phyloP scores from a whole-genome alignment of 2,329 filamentous ascomycete genomes.

The Aureobasidium sp. region DNA sequence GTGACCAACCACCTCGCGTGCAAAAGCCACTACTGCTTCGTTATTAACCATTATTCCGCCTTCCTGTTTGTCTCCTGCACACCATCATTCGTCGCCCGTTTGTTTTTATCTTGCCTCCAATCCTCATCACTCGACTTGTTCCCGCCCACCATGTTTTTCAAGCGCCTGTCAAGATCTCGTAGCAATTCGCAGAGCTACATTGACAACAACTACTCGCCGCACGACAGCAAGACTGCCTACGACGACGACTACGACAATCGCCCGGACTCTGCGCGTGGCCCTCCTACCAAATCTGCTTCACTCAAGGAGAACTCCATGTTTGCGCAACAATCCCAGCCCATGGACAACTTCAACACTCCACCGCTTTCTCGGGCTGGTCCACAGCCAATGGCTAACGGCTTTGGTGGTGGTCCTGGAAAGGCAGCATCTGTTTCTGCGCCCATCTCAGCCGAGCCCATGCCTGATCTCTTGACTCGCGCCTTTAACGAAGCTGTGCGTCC shows the following conservation, averaged over 20 bases:
- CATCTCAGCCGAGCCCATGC: constrained; percentile 36
- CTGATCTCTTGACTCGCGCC: constrained; percentile 45
- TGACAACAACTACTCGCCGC: constrained; percentile 39
- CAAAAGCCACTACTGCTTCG: constrained; percentile 12
- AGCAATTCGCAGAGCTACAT: constrained; percentile 44
- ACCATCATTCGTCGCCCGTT: neutral
- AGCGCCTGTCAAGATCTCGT: constrained; percentile 38
- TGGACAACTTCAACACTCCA: constrained; percentile 17
- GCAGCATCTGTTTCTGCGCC: neutral
- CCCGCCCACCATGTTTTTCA: constrained; percentile 40
- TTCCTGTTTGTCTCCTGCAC: constrained; percentile 8
- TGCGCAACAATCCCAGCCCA: constrained; percentile 23
- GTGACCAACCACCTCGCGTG: constrained; percentile 13
- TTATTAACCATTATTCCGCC: constrained; percentile 10
- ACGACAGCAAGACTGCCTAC: constrained; percentile 38
- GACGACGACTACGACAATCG: constrained; percentile 36
- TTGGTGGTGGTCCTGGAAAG: constrained; percentile 19
- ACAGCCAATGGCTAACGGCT: constrained; percentile 21
- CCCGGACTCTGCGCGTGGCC: constrained; percentile 33
- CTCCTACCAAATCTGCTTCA: constrained; percentile 23
- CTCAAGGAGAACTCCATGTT: constrained; percentile 34
- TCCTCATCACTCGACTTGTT: constrained; percentile 16
- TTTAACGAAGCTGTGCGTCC: constrained; percentile 49
- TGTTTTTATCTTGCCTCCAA: constrained; percentile 18
- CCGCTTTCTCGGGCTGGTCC: constrained; percentile 16